Evolutionary conservation across 2,329 filamentous ascomycete genomes (phyloP), one percentile per base, ranked within the genome.

Genomic region (Fusarium odoratissimum): DNA sequence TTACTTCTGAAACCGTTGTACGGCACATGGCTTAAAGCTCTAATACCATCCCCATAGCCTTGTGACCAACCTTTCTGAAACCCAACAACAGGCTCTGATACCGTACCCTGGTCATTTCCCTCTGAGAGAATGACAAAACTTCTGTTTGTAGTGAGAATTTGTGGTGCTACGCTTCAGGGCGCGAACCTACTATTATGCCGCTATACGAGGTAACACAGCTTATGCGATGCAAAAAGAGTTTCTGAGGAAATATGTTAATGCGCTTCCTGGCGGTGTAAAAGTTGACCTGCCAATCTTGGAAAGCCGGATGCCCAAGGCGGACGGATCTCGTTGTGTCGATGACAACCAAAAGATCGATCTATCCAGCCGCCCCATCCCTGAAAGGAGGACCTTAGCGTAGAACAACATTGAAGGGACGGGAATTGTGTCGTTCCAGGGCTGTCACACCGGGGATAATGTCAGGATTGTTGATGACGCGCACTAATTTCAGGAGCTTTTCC

Each of bases 271-370:
- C 33, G 33, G 49, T 52, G 23, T 38, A 13, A 37, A 28, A 25
- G 19, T n/a, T 17, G 49, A 12, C 49, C 33, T 52, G 19, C 33
- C 33, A 28, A n/a, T 28, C 49, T 52, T 38, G 23, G 49, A 52
- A 38, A 9, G 12, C 8, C 12, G 3, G 21, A 23, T 41, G 40
- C 40, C 21, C 13, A 6, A 41, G 38, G 28, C 30, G 33, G 23
- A 19, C n/a, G 31, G 9, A 11, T 28, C 13, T 14, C 7, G 21
- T 25, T 10, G 25, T 48, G 30, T n/a, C 62, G 60, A 65, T 65
- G 40, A 40, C 23, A 31, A 48, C 60, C 62, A 64, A 65, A 64
- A 64, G 8, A 48, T 31, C 60, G 62, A 65, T 65, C 60, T 16
- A 31, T 23, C 19, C 11, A 23, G 6, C 37, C 25, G n/a, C 16